Evolutionary conservation across 1,284 basidiomycete genomes (phyloP).

Genomic region (Puccinia hordei): DNA sequence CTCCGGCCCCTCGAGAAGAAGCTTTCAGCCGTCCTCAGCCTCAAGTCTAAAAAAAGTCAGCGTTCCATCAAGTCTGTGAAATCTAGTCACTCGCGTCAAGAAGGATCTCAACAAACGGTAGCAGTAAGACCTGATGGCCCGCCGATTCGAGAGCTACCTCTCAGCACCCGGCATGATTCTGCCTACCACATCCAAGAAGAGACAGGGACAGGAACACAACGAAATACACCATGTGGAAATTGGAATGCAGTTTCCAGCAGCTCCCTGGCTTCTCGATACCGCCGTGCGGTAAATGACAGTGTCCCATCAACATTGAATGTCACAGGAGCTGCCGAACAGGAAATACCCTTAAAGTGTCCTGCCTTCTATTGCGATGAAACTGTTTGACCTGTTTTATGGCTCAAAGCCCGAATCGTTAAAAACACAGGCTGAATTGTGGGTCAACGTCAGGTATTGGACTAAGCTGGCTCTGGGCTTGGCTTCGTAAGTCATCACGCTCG

Average conservation of each 20-base stretch:
- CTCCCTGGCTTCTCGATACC: conserved; percentile 18
- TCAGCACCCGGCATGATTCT: not conserved
- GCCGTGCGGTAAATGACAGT: conserved; percentile 13
- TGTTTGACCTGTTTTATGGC: conserved; percentile 27
- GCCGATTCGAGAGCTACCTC: not conserved
- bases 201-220: not conserved
- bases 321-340: not conserved
- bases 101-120: not conserved
- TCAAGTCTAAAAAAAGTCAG: conserved; percentile 15
- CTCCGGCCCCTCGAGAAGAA: conserved; percentile 19
- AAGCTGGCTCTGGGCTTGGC: conserved; percentile 22
- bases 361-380: conserved; percentile 12
- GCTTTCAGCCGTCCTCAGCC: conserved; percentile 5
- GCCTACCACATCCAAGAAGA: not conserved
- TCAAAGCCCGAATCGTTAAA: conserved; percentile 34
- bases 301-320: conserved; percentile 1
- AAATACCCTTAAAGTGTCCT: not conserved
- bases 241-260: not conserved
- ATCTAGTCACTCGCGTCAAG: not conserved
- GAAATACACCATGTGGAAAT: not conserved
- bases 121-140: not conserved
- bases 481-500: not conserved
- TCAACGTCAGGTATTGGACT: conserved; percentile 34
- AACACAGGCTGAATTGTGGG: conserved; percentile 35
- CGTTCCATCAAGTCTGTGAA: conserved; percentile 3